Evolutionary conservation across 257 asterid species (phyloP).

Genomic region (Solanum peruvianum): DNA sequence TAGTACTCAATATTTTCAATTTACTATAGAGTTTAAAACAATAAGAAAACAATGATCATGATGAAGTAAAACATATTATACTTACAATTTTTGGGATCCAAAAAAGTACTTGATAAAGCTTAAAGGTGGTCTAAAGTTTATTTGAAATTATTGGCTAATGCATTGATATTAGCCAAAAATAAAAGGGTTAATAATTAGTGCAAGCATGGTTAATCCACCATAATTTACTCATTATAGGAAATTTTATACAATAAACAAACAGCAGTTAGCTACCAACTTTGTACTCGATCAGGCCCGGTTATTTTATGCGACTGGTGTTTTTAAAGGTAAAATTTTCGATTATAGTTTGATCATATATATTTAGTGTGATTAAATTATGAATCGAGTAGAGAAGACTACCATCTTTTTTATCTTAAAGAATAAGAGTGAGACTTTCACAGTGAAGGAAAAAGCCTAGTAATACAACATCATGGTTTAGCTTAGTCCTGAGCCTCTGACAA

Average conservation of each 20-base stretch:
- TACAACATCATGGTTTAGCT: no score
- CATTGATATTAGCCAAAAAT: background rate
- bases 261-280: no score
- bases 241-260: background rate
- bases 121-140: background rate
- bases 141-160: background rate
- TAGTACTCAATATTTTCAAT: background rate
- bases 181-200: background rate
- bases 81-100: background rate
- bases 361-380: no score
- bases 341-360: no score
- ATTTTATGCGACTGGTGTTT: no score
- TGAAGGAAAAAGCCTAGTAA: no score
- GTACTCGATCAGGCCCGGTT: no score
- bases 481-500: no score
- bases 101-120: background rate
- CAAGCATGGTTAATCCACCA: background rate
- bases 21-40: background rate
- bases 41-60: background rate
- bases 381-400: no score
- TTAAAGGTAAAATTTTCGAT: no score
- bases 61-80: background rate
- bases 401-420: no score
- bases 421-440: no score
- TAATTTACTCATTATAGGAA: background rate